A percentile compares a stretch with the other conserved stretches of the same genome.
phyloP scores from a whole-genome alignment of 2,329 filamentous ascomycete genomes.

The Tolypocladium guangdongense region DNA sequence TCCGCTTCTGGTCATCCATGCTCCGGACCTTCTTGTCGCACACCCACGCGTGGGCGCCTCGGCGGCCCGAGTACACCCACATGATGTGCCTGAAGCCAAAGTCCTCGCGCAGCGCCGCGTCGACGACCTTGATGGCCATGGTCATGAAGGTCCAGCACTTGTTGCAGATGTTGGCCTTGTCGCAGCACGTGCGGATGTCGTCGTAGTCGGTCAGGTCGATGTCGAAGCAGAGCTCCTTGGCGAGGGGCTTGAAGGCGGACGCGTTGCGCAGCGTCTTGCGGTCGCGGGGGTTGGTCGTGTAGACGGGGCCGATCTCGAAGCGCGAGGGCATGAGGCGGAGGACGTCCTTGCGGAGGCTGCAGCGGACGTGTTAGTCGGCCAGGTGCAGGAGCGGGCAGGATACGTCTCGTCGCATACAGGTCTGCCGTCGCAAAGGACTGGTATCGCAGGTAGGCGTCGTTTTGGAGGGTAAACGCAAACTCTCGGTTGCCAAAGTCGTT shows the following conservation, averaged over 20 bases:
- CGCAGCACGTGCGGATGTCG: constrained; percentile 89
- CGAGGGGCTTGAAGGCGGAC: constrained; percentile 71
- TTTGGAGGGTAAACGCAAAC: constrained; percentile 90
- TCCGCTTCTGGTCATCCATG: constrained; percentile 77
- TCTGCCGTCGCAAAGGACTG: constrained; percentile 53
- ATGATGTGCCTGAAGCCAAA: constrained; percentile 96
- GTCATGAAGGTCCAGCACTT: constrained; percentile 97
- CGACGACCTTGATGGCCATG: constrained; percentile 93
- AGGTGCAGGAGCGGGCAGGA: background rate
- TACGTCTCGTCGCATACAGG: constrained; percentile 26
- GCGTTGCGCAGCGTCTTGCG: constrained; percentile 77
- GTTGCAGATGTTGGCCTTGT: constrained; percentile 82
- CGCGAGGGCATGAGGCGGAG: constrained; percentile 78
- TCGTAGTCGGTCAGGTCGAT: constrained; percentile 99
- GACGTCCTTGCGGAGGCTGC: constrained; percentile 79
- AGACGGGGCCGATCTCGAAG: constrained; percentile 98
- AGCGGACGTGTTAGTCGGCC: background rate
- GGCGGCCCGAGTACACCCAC: constrained; percentile 96
- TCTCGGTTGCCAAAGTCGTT: constrained; percentile 88
- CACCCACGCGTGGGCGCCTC: constrained; percentile 96
- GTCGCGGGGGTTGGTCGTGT: constrained; percentile 86
- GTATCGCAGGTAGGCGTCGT: constrained; percentile 87
- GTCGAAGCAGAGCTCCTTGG: constrained; percentile 97
- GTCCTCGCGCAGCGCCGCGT: constrained; percentile 77
- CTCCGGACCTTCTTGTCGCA: constrained; percentile 79